Conservation (phyloP, 306 rosid species). For the Trifolium fragiferum region DNA sequence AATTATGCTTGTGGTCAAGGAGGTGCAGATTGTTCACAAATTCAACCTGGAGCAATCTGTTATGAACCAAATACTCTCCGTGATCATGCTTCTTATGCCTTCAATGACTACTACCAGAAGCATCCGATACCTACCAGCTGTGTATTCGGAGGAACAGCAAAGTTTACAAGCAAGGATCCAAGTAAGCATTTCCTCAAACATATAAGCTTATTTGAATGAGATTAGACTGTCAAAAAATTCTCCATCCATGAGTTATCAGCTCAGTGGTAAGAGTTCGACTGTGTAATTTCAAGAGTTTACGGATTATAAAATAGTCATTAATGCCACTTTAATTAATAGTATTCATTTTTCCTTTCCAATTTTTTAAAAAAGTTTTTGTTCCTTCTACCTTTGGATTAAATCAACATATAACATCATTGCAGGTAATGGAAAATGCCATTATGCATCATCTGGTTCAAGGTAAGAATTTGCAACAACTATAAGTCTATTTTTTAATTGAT, state of each 20-base stretch:
- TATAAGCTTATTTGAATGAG: neutral
- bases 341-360: neutral
- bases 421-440: conserved; percentile 79
- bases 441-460: conserved; percentile 64
- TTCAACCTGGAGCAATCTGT: conserved; percentile 76
- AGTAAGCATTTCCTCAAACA: conserved; percentile 62
- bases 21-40: conserved; percentile 76
- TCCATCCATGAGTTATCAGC: neutral
- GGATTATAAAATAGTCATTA: no score
- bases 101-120: conserved; percentile 84
- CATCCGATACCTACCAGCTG: conserved; percentile 86
- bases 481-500: neutral
- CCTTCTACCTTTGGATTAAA: conserved; percentile 1
- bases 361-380: no score
- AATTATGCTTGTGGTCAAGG: conserved; percentile 95
- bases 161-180: conserved; percentile 71
- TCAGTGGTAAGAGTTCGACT: neutral
- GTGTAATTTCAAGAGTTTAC: neutral
- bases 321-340: no score
- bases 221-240: neutral
- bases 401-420: conserved; percentile 43
- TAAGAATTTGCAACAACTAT: conserved; percentile 46
- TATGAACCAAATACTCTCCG: conserved; percentile 72
- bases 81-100: conserved; percentile 92
- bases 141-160: conserved; percentile 84